Conservation (phyloP, 495 filamentous ascomycete species). For the Podospora pseudocomata region DNA sequence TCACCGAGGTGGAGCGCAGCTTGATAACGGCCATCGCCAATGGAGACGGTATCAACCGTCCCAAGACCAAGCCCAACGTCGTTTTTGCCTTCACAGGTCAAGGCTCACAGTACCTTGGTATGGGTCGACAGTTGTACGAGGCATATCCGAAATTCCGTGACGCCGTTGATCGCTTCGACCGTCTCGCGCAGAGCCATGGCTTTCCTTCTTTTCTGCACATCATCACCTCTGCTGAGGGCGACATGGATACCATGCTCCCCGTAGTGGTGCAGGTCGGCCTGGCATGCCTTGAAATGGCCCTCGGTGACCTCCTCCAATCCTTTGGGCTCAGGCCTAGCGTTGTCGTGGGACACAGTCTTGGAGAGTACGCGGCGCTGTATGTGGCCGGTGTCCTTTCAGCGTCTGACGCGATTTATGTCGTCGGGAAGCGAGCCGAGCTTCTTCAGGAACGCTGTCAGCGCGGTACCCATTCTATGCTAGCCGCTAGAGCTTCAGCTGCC, state of each 20-base stretch:
- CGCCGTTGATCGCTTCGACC: constrained; percentile 62
- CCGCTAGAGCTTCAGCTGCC: constrained; percentile 44
- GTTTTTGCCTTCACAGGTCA: constrained; percentile 67
- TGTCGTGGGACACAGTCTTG: constrained; percentile 78
- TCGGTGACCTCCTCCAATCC: constrained; percentile 69
- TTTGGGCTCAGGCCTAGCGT: constrained; percentile 68
- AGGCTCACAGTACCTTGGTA: constrained; percentile 57
- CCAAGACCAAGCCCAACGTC: constrained; percentile 48
- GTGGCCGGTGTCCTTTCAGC: constrained; percentile 73
- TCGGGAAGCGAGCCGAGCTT: constrained; percentile 69
- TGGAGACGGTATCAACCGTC: constrained; percentile 43
- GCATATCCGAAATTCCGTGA: constrained; percentile 58
- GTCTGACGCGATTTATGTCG: constrained; percentile 71
- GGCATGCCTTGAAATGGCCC: constrained; percentile 73
- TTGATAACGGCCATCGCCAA: constrained; percentile 44
- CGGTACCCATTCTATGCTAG: constrained; percentile 66
- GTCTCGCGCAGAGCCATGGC: constrained; percentile 61
- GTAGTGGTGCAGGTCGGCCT: constrained; percentile 72
- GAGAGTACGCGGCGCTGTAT: constrained; percentile 81
- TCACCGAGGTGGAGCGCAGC: constrained; percentile 60
- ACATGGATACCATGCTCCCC: constrained; percentile 56
- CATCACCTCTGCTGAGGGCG: constrained; percentile 55
- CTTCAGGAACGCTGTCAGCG: constrained; percentile 62
- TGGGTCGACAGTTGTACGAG: constrained; percentile 64
- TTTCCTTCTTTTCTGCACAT: constrained; percentile 62